phyloP scores from a whole-genome alignment of 108 stramenopile species.

The Chaetoceros tenuissimus region DNA sequence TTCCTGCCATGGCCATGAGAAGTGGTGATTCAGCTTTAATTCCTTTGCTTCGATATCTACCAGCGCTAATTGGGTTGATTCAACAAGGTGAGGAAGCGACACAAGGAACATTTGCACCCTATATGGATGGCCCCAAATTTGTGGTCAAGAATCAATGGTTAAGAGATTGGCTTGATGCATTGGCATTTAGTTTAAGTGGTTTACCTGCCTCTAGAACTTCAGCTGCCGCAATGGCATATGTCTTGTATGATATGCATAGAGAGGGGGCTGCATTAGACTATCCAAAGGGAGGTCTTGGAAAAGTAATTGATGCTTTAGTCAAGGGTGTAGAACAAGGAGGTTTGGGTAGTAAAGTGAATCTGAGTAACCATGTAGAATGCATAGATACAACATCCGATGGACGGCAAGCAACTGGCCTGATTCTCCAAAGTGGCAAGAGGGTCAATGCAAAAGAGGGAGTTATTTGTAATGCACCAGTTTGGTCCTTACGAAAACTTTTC shows the following conservation, averaged over 20 bases:
- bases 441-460: conserved; percentile 63
- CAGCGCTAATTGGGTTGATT: conserved; percentile 47
- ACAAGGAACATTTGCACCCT: conserved; percentile 68
- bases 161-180: conserved; percentile 84
- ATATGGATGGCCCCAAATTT: conserved; percentile 74
- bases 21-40: conserved; percentile 49
- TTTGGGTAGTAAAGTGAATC: conserved; percentile 41
- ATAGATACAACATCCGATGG: conserved; percentile 53
- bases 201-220: conserved; percentile 77
- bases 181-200: conserved; percentile 87
- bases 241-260: conserved; percentile 85
- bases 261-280: conserved; percentile 80
- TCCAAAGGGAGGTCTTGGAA: conserved; percentile 75
- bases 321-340: conserved; percentile 71
- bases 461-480: conserved; percentile 79
- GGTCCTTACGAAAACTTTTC: conserved; percentile 55
- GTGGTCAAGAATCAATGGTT: conserved; percentile 73
- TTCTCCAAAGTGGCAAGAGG: conserved; percentile 37
- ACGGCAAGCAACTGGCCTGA: conserved; percentile 42
- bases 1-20: conserved; percentile 84
- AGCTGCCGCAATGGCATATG: conserved; percentile 91
- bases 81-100: conserved; percentile 47
- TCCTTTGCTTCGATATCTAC: conserved; percentile 61
- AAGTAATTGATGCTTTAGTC: conserved; percentile 81
- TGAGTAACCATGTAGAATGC: conserved; percentile 50